Base-by-base conservation (phyloP, 768 basidiomycete species). In the Mycena olivaceomarginata region DNA sequence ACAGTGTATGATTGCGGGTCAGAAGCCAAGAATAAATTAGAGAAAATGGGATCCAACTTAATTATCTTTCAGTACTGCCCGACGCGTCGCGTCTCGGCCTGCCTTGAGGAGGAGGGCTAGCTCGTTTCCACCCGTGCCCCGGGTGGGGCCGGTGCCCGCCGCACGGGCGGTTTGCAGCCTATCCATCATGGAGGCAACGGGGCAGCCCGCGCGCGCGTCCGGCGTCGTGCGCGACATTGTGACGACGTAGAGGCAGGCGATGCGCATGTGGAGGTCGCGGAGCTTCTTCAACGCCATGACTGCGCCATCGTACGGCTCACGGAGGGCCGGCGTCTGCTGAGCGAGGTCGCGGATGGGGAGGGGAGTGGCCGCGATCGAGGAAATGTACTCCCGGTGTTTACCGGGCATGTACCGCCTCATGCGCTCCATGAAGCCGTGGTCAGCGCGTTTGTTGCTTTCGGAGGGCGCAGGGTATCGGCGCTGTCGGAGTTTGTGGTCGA, bases 341-440 rank as follows among this genome's bases (percentile, higher is more conserved):
- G 93, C 94, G 43, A 93, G 85, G 48, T 92, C 89, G 31, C 95
- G 92, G 67, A 96, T 81, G 25, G 93, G 88, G n/a, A 87, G 93
- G 16, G 92, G 90, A 68, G 90, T 88, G 15, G 88, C 85, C 2
- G 91, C 87, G 48, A 99, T 90, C 80, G 93, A 91, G 31, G 86
- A 84, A 70, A 99, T 91, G 87, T 97, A 99, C 62, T 94, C 92
- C 57, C 96, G 93, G 86, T 99, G 98, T 70, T 91, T 92, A 16
- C 95, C 94, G 0, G 98, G 98, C 98, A 99, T 99, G 86, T 99
- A 99, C 25, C 92, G 91, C 73, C 96, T 88, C 97, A 98, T 98
- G 64, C 96, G 91, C 74, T 95, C 93, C 94, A 99, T 97, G 87
- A 99, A 99, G 0, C 93, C 92, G 48, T 86, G 89, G 84, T 92